Base-by-base conservation (phyloP, 768 basidiomycete genomes). In the Erythrobasidium yunnanense region DNA sequence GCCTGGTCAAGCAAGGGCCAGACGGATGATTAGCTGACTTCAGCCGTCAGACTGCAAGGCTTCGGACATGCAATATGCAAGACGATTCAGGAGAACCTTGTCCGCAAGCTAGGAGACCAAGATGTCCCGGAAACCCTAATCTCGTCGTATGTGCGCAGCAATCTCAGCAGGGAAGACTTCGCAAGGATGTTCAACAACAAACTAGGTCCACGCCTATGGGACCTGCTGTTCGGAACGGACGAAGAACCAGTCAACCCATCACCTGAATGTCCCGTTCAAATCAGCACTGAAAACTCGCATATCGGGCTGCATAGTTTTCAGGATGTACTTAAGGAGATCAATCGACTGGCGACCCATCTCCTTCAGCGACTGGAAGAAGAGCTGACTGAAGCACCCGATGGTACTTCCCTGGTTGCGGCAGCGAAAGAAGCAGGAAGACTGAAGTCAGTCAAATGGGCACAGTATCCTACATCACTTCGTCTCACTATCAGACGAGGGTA, bases 191-290 rank as follows among this genome's bases (percentile, higher is more conserved):
- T 66, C 49, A 65, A 65, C 0, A 13, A 65, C 4, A 68, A 67
- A n/a, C 53, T 69, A 15, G 72, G 66, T 15, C 47, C 55, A 7
- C 49, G 62, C 33, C 55, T 73, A 11, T 71, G 65, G 60, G 25
- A 32, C 33, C 63, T 73, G 0, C 67, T 73, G 0, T 35, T 49
- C 15, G 72, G 70, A 8, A 22, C 51, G 1, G 72, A 73, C 55
- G 17, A 60, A n/a, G 62, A 66, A 29, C 69, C 70, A 4, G 70
- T 73, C 47, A 45, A 66, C 6, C 23, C 65, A 0, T 66, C 67
- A 1, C 70, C 72, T 1, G 72, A 73, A 2, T 73, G 47, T 55
- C 72, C 72, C 2, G 60, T 58, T 1, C 69, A 70, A n/a, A 73
- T 71, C 17, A 58, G 60, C 2, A 65, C 69, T 17, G 72, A 73